Evolutionary conservation across 345 rosid genomes (phyloP).

Genomic region (Citrus hindsii): DNA sequence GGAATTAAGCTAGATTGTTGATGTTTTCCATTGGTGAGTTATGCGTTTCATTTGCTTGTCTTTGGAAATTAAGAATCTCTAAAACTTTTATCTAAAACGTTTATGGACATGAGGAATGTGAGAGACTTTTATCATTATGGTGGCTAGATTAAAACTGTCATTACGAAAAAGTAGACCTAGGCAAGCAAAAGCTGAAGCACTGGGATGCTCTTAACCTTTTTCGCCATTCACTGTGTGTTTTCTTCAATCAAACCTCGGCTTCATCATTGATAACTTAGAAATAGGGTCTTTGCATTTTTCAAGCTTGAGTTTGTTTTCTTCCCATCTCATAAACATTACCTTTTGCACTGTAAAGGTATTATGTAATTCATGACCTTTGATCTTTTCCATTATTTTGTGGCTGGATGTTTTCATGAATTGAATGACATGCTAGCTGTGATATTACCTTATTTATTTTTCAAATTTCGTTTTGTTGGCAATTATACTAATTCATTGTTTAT

Average conservation of each 20-base stretch:
- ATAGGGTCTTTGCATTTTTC: neutral
- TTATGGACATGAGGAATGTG: neutral
- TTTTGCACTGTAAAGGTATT: neutral
- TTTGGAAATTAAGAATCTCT: neutral
- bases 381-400: neutral
- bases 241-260: neutral
- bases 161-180: neutral
- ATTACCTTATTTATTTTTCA: neutral
- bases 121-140: neutral
- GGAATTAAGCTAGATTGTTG: neutral
- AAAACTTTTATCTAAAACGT: neutral
- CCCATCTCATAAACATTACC: neutral
- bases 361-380: neutral
- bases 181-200: neutral
- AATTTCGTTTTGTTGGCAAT: no score
- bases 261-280: neutral
- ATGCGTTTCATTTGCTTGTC: neutral
- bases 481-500: no score
- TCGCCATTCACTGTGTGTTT: neutral
- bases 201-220: neutral
- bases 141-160: neutral
- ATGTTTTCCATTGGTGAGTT: neutral
- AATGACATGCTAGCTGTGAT: neutral
- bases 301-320: neutral
- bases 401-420: neutral